phyloP scores from a whole-genome alignment of 2,329 filamentous ascomycete genomes.

The Fonsecaea pedrosoi region DNA sequence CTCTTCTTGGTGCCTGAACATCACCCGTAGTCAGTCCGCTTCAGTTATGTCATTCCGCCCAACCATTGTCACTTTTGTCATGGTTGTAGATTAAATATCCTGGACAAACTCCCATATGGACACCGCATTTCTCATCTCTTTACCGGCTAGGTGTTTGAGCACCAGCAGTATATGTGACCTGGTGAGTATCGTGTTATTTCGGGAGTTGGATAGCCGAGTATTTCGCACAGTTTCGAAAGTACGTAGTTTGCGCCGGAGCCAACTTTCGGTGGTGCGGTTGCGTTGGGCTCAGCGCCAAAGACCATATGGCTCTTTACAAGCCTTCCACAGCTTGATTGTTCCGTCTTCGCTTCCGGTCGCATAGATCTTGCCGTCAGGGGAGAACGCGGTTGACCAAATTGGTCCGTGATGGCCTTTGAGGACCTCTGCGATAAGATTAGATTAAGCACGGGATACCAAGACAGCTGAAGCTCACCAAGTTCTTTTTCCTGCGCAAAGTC shows the following conservation, averaged over 20 bases:
- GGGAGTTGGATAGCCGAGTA: not conserved
- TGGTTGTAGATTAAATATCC: conserved; percentile 1
- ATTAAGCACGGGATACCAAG: conserved; percentile 16
- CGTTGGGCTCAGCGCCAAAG: conserved; percentile 61
- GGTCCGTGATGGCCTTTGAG: conserved; percentile 97
- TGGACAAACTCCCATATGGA: conserved; percentile 8
- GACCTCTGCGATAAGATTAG: conserved; percentile 65
- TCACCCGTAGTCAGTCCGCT: not conserved
- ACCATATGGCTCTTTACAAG: conserved; percentile 68
- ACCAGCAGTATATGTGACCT: not conserved
- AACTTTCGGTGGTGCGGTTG: not conserved
- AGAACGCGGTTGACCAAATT: conserved; percentile 95
- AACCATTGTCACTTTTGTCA: not conserved
- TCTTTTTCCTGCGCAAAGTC: conserved; percentile 83
- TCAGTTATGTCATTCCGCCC: conserved; percentile 7
- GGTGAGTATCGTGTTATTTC: not conserved
- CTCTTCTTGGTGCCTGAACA: conserved; percentile 7
- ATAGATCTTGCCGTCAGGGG: conserved; percentile 93
- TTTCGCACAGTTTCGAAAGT: not conserved
- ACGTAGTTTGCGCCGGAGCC: not conserved
- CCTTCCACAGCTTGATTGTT: conserved; percentile 90
- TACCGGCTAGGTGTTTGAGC: not conserved
- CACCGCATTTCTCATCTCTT: not conserved
- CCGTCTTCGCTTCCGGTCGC: conserved; percentile 96
- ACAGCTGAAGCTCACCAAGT: conserved; percentile 62